phyloP scores from a whole-genome alignment of 2,329 filamentous ascomycete genomes.

The Colletotrichum siamense region DNA sequence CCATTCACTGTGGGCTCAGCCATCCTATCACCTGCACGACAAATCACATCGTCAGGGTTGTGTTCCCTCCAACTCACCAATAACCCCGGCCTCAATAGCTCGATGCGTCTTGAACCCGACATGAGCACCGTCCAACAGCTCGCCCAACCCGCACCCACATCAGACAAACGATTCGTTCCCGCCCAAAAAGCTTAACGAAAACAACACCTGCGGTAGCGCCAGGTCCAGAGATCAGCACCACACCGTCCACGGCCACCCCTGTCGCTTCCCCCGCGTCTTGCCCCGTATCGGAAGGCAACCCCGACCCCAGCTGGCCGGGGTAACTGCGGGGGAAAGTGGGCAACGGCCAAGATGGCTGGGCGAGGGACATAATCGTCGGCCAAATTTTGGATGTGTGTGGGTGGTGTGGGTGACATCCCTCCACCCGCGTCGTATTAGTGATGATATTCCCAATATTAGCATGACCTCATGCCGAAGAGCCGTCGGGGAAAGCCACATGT shows the following conservation, averaged over 20 bases:
- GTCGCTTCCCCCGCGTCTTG: conserved; percentile 17
- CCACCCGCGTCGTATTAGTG: conserved; percentile 6
- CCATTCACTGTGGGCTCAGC: neutral
- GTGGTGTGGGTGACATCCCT: conserved; percentile 12
- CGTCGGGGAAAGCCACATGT: conserved; percentile 1
- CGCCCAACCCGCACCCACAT: neutral
- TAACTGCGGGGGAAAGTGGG: conserved; percentile 4
- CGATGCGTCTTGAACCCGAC: neutral
- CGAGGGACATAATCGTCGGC: neutral
- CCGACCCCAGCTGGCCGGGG: conserved; percentile 1
- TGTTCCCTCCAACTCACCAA: neutral
- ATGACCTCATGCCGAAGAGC: conserved; percentile 16
- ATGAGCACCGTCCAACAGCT: neutral
- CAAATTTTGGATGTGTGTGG: neutral
- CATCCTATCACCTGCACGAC: neutral
- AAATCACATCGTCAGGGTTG: conserved; percentile 8
- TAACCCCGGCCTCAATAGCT: neutral
- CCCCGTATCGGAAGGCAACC: conserved; percentile 12
- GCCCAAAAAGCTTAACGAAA: neutral
- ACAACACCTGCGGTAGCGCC: conserved; percentile 10
- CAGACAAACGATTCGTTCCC: conserved; percentile 3
- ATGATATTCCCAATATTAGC: neutral
- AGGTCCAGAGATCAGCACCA: conserved; percentile 7
- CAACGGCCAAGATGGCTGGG: neutral
- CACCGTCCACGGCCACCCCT: neutral